Percentiles rank a stretch among this genome's conserved stretches.
These are phyloP conservation scores for Wickerhamiella siamensis DNA, from an alignment of 805 yeast species.

Conservation along the genomic window DNA sequence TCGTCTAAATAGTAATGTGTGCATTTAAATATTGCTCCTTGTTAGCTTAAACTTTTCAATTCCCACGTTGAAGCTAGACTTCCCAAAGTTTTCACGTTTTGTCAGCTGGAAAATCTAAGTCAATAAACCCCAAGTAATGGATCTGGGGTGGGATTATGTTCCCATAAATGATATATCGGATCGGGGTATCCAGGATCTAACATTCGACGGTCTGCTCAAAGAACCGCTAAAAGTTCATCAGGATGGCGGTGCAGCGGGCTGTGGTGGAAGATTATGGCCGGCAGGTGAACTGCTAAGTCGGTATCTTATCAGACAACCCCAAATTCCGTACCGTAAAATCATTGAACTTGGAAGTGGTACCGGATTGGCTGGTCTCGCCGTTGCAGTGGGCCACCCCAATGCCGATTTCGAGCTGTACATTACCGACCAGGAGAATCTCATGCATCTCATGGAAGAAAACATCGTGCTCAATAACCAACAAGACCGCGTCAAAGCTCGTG, in stretches of 20 bases:
- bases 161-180: conserved; percentile 26
- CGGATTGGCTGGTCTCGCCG: conserved; percentile 37
- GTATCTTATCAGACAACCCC: conserved; percentile 27
- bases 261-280: conserved; percentile 53
- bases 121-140: conserved; percentile 4
- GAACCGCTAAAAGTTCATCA: conserved; percentile 31
- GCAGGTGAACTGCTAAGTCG: conserved; percentile 42
- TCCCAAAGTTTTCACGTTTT: neutral
- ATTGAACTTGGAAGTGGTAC: conserved; percentile 47
- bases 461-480: conserved; percentile 29
- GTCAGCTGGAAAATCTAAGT: neutral
- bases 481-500: conserved; percentile 29
- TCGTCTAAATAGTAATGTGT: conserved; percentile 48
- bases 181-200: conserved; percentile 27
- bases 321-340: conserved; percentile 19
- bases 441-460: conserved; percentile 35
- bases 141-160: conserved; percentile 23
- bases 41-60: neutral
- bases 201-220: conserved; percentile 29
- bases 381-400: conserved; percentile 18
- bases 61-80: neutral
- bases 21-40: neutral
- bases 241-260: conserved; percentile 46
- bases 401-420: conserved; percentile 28
- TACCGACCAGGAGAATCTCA: conserved; percentile 36